phyloP scores from a whole-genome alignment of 1,284 basidiomycete species.

The Papiliotrema terrestris region DNA sequence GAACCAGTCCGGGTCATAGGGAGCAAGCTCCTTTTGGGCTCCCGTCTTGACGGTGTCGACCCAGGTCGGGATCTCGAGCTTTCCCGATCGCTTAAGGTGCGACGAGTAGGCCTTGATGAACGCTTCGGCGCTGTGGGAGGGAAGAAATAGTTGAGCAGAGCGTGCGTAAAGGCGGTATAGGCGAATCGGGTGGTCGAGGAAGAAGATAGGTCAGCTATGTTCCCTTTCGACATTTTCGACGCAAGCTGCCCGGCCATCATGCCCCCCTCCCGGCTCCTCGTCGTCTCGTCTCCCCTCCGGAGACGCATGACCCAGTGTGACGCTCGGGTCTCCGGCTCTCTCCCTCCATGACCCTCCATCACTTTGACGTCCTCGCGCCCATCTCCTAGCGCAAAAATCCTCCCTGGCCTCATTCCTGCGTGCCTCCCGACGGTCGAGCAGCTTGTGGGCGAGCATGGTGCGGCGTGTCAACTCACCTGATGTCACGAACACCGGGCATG shows the following conservation, averaged over 20 bases:
- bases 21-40: conserved; percentile 95
- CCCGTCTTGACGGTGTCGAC: conserved; percentile 99
- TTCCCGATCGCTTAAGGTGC: conserved; percentile 67
- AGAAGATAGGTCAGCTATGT: conserved; percentile 3
- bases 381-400: neutral
- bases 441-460: neutral
- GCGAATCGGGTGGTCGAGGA: neutral
- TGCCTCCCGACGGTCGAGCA: neutral
- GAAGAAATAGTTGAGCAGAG: neutral
- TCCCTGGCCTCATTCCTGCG: neutral
- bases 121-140: conserved; percentile 52
- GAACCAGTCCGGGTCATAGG: conserved; percentile 99
- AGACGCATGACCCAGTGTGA: neutral
- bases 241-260: neutral
- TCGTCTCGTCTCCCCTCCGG: neutral
- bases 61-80: conserved; percentile 96
- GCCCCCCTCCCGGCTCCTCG: neutral
- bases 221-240: neutral
- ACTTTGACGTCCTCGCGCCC: neutral
- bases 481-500: conserved; percentile 91
- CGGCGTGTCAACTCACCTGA: conserved; percentile 59
- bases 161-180: neutral
- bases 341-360: neutral
- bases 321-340: too few species aligned
- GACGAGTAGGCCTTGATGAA: conserved; percentile 80